Base-by-base conservation (phyloP, 78 protist species). In the Dictyostelium capitatum region DNA sequence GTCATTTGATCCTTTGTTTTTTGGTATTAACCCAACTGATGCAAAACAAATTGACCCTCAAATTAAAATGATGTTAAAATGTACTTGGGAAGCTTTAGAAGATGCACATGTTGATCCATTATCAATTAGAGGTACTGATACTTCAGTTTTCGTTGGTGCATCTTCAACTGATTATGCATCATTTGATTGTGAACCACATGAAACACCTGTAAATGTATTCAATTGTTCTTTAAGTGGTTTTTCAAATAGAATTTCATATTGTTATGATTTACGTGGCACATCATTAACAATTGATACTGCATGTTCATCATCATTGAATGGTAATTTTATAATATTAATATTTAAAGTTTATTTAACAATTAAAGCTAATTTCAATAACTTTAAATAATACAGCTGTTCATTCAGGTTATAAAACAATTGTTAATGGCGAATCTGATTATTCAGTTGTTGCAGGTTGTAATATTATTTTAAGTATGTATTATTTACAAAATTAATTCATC, bases 201-300 rank as follows among this genome's bases (percentile, higher is more conserved):
- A 75, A 14, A 15, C 6, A 19, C 50, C 50, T 9, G 9, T 23
- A 0, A 48, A 48, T 28, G 25, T 43, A 20, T 48, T 75, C 17
- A 46, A 46, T n/a, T 9, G 19, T 25, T 14, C n/a, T 28, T 15
- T 46, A 3, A 10, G 54, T n/a, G 48, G 25, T 9, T 41, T 89
- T 15, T 1, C 97, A 17, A 95, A 95, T 85, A 83, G 97, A 8
- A 20, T 97, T 0, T 90, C 98, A 5, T 97, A 89, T 46, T 32
- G 70, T 6, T 78, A 85, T 46, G 97, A 96, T 62, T 84, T 97
- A 7, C 20, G 30, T 23, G 99, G 99, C 14, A 97, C 97, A 10
- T 81, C 96, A 0, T 4, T 97, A 30, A 48, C 97, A 2, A 0
- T 97, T 10, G 99, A 98, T 79, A 96, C 98, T 28, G 99, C 99